Percentiles rank a stretch among this genome's conserved stretches.
Evolutionary conservation across 202 grass and related monocot species (phyloP).

Genomic region (Elaeis oleifera): DNA sequence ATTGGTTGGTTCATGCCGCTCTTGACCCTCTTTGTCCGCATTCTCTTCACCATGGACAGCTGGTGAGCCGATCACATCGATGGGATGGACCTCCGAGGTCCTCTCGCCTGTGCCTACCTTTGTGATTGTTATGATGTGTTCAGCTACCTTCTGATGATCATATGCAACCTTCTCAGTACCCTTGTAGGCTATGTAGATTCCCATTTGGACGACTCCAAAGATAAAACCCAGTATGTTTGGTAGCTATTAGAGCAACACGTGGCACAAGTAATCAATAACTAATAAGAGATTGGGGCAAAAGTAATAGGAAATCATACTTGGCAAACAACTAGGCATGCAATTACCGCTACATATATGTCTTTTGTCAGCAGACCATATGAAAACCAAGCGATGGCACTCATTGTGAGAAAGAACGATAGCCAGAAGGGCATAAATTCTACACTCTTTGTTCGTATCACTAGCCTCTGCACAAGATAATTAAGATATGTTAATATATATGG

Average conservation of each 20-base stretch:
- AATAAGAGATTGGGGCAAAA: neutral
- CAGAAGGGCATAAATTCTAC: constrained; percentile 94
- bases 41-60: neutral
- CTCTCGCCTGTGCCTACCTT: constrained; percentile 27
- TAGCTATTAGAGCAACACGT: constrained; percentile 20
- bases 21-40: neutral
- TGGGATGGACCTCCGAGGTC: constrained; percentile 12
- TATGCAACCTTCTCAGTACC: neutral
- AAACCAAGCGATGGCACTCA: constrained; percentile 71
- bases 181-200: constrained; percentile 30
- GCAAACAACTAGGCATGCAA: neutral
- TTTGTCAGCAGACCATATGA: constrained; percentile 59
- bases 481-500: neutral
- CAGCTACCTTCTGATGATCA: constrained; percentile 12
- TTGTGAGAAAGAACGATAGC: constrained; percentile 67
- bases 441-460: constrained; percentile 62
- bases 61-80: neutral
- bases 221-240: constrained; percentile 72
- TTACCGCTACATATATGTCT: constrained; percentile 83
- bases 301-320: neutral
- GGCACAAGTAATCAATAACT: neutral
- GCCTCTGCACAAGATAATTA: constrained; percentile 32
- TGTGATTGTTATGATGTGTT: constrained; percentile 31
- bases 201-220: constrained; percentile 40
- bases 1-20: neutral